Evolutionary conservation across 768 basidiomycete genomes (phyloP), one percentile per base, ranked within the genome.

Genomic region (Termitomyces bulborhizus): DNA sequence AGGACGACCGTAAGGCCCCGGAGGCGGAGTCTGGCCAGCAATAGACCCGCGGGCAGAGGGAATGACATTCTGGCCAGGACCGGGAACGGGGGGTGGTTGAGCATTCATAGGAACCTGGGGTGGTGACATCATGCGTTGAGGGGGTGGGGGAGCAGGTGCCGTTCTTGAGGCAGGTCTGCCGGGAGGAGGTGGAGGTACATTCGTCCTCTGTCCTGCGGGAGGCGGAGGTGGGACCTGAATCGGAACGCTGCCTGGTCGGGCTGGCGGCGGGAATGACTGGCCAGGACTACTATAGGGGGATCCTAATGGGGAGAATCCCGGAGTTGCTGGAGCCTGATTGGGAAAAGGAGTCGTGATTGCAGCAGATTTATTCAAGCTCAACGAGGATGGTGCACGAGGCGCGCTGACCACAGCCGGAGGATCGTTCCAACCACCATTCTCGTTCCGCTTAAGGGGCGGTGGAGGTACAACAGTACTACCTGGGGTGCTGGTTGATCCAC

Each of bases 261-360:
- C 1, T 1, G 86, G 86, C 0, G 85, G 86, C 0, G 85, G 86
- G 44, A 82, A 75, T 11, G 63, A 69, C 3, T 78, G 76, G 11
- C 72, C 73, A 15, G 75, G 76, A 5, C 66, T 68, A 39, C 67
- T 59, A 56, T 75, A 80, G 0, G 81, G 80, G 16, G 81, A 71
- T n/a, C 76, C 72, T 43, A 34, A 2, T 1, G 72, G 72, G 6
- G 73, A 73, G 55, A 68, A 73, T 4, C 74, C 76, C 4, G 85
- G 80, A 12, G 76, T 71, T 13, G 68, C 68, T 13, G 68, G 60
- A 5, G 72, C 63, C 5, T 80, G 75, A 62, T 89, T 87, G 7
- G 93, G 90, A 83, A 98, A 97, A 0, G 95, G 95, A 8, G 91
- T 80, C 7, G 85, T 84, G 62, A 98, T 95, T 2, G 94, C 81